These are phyloP conservation scores for Tetrastigma voinierianum DNA, from an alignment of 164 flowering plant genomes.

Conservation along the genomic window DNA sequence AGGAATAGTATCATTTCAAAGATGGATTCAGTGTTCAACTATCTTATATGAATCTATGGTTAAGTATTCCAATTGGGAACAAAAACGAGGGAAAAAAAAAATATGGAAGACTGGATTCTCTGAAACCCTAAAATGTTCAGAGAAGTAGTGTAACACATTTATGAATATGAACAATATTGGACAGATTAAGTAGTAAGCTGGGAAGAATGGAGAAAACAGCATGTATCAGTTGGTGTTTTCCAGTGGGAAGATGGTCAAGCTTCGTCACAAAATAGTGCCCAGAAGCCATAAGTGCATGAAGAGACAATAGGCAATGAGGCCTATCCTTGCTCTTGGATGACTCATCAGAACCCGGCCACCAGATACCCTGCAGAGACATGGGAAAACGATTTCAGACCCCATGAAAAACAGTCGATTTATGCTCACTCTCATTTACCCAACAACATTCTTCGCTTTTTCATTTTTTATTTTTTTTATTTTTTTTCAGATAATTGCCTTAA, in stretches of 20 bases:
- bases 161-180: conserved; percentile 3
- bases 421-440: no score
- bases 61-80: neutral
- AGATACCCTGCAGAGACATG: conserved; percentile 69
- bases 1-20: no score
- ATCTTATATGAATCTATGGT: neutral
- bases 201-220: conserved; percentile 5
- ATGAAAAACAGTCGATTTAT: no score
- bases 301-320: conserved; percentile 74
- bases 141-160: conserved; percentile 17
- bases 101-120: conserved; percentile 28
- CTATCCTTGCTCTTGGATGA: conserved; percentile 84
- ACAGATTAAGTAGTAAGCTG: neutral
- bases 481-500: no score
- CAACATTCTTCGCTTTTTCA: no score
- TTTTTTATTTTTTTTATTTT: no score
- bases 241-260: conserved; percentile 1
- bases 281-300: conserved; percentile 80
- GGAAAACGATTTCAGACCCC: conserved; percentile 3
- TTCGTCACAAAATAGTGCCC: conserved; percentile 70
- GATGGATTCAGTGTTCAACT: neutral
- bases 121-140: conserved; percentile 38
- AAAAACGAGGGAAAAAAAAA: conserved; percentile 5
- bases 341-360: conserved; percentile 79
- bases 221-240: conserved; percentile 4